phyloP scores from a whole-genome alignment of 2,329 filamentous ascomycete genomes.

The Colletotrichum musicola region DNA sequence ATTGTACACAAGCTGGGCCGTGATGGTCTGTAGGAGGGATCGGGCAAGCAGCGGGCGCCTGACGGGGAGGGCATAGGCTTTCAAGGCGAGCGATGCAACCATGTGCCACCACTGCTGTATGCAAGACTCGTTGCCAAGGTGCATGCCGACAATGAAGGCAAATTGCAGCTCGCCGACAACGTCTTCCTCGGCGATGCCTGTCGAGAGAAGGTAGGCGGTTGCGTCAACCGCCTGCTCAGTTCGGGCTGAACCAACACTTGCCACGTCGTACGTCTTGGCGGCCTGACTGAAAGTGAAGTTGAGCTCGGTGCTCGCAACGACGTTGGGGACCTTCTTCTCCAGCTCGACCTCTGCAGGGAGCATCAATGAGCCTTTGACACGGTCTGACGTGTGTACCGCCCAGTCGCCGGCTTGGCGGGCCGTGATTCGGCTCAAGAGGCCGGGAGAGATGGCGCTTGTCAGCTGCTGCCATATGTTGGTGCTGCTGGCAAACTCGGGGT shows the following conservation, averaged over 20 bases:
- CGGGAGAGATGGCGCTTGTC: conserved; percentile 60
- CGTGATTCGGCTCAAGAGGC: conserved; percentile 61
- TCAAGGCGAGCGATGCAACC: conserved; percentile 63
- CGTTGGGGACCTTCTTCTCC: conserved; percentile 52
- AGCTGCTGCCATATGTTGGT: conserved; percentile 64
- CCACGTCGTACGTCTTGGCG: conserved; percentile 56
- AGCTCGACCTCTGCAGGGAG: conserved; percentile 56
- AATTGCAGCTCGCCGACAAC: conserved; percentile 73
- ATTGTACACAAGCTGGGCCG: conserved; percentile 68
- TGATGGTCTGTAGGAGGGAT: conserved; percentile 62
- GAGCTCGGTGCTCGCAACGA: conserved; percentile 54
- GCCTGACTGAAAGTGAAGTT: conserved; percentile 61
- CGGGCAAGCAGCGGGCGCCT: conserved; percentile 59
- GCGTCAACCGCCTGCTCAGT: conserved; percentile 62
- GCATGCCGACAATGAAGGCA: conserved; percentile 68
- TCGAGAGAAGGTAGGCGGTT: conserved; percentile 59
- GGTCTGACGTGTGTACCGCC: conserved; percentile 67
- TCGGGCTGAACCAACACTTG: conserved; percentile 51
- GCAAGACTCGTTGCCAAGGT: conserved; percentile 70
- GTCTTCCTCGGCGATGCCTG: conserved; percentile 52
- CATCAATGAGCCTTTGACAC: conserved; percentile 57
- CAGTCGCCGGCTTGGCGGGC: conserved; percentile 58
- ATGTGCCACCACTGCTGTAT: conserved; percentile 74
- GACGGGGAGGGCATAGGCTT: conserved; percentile 60
- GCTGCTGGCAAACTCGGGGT: conserved; percentile 43